Base-by-base conservation (phyloP, 352 stramenopile genomes). In the Thalassiosira hispida region DNA sequence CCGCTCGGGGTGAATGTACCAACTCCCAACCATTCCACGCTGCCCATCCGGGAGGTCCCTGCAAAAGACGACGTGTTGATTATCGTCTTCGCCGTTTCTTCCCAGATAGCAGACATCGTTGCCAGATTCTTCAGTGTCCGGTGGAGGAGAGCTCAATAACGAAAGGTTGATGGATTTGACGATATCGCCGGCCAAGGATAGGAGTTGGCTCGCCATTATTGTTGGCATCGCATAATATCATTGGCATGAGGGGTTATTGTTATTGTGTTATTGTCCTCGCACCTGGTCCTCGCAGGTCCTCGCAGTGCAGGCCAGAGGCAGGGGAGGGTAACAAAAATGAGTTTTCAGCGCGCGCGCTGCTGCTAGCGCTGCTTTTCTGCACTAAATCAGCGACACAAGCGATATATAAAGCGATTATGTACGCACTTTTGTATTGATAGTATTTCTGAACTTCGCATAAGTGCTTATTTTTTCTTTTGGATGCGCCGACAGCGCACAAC, bases 51-150 rank as follows among this genome's bases (percentile, higher is more conserved):
- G 57, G 38, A 86, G 69, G 14, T 86, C 79, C 25, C 75, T 73
- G 62, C 79, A 86, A 29, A 79, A 79, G 14, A 83, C 55, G 5
- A 85, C 25, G 22, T 59, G 27, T 20, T 71, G 16, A 20, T 31
- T 16, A 31, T 63, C 56, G 35, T 74, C 22, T 64, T 82, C 77
- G 12, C 77, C 77, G 49, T 82, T 78, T 0, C 55, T 47, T 0
- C 73, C 73, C 20, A 79, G 47, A 20, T 86, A 86, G 65, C 79
- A 86, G 2, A 86, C 66, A 57, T 86, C 79, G 7, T 61, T 38
- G 1, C 78, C 78, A 33, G 65, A 73, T 72, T 60, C 23, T 59
- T 85, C 73, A 1, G 42, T 77, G 25, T n/a, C 51, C 14, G 73
- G 66, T 22, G 79, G 79, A 53, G 79, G 79, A 29, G 23, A 66